Evolutionary conservation across 1,284 basidiomycete species (phyloP), one percentile per base, ranked within the genome.

Genomic region (Rhizoctonia solani): DNA sequence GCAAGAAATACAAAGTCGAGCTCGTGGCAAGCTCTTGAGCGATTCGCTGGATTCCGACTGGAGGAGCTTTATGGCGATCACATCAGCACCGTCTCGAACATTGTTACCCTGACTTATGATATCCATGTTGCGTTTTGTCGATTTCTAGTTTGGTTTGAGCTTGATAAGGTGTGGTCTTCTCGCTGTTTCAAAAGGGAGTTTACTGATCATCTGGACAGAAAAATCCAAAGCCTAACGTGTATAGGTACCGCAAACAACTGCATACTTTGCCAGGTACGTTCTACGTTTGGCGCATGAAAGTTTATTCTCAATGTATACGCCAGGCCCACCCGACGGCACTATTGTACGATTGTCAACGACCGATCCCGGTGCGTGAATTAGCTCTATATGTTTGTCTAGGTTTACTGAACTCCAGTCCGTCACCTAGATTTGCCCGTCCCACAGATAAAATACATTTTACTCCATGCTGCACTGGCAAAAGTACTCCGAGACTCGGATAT

Each of bases 171-270:
- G 32, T 37, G 47, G 39, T 41, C n/a, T 16, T 14, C 27, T 1
- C 11, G 50, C 23, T 1, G n/a, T 1, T 19, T 19, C 3, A 16
- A 21, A n/a, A 11, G 3, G 11, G 19, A 5, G 19, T 16, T 19
- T 54, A 21, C 9, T 34, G 27, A 19, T 16, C 32, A 4, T 27
- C 2, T 39, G 42, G 11, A 9, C 32, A 63, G 59, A 63, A 63
- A 63, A 63, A 50, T n/a, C 59, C 59, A 13, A 63, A 63, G 50
- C 59, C 59, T 29, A 50, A 63, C 41, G 59, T 63, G 4, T 63
- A 63, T 34, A 50, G 59, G 34, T 63, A 23, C 23, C 30, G 59
- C 13, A 63, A 63, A 41, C 59, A 63, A 25, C 47, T 63, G 16
- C 47, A 46, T 32, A 63, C 46, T 29, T 49, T 63, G 23, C 59